Base-by-base conservation (phyloP, 352 stramenopile genomes). In the Globisporangium perplexum region DNA sequence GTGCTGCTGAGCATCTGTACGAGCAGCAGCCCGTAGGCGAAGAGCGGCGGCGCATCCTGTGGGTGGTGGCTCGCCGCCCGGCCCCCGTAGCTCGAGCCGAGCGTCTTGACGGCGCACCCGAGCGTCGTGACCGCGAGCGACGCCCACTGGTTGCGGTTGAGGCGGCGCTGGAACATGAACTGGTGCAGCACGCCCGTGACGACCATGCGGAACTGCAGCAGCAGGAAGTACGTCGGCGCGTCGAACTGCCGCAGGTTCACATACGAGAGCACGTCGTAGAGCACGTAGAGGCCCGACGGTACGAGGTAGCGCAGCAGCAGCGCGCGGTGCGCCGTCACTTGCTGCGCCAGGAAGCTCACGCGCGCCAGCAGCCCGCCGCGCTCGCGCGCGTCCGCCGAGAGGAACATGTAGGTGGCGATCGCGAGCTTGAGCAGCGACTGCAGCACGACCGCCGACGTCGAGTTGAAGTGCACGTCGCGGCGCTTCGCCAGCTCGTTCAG, bases 241-340 rank as follows among this genome's bases (percentile, higher is more conserved):
- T 92, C 79, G 48, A 92, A 89, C 14, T 67, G 63, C 11, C 77
- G 71, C 42, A 90, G 56, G 59, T 92, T 92, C n/a, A 90, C 71
- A 63, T 92, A 90, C 39, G 82, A 86, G 47, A 92, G 62, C 42
- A 90, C 78, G 55, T 92, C 82, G 64, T 92, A 90, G 45, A 90
- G 63, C 20, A 86, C 82, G 71, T 92, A 92, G 23, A 92, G 66
- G 0, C 77, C 77, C 20, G 79, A 78, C 0, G 82, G 82, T 36
- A 92, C 79, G 47, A 90, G 70, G 71, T 92, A 92, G 22, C 77
- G 72, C 57, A 83, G 53, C 20, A 90, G 55, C 15, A 92, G 65
- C 39, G 33, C 43, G 33, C 66, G 65, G 52, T 92, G 66, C 46
- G 72, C 55, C 11, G 38, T 30, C 15, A 71, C 69, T 53, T 88